Evolutionary conservation across 2,329 filamentous ascomycete genomes (phyloP).

Genomic region (Geosmithia morbida): DNA sequence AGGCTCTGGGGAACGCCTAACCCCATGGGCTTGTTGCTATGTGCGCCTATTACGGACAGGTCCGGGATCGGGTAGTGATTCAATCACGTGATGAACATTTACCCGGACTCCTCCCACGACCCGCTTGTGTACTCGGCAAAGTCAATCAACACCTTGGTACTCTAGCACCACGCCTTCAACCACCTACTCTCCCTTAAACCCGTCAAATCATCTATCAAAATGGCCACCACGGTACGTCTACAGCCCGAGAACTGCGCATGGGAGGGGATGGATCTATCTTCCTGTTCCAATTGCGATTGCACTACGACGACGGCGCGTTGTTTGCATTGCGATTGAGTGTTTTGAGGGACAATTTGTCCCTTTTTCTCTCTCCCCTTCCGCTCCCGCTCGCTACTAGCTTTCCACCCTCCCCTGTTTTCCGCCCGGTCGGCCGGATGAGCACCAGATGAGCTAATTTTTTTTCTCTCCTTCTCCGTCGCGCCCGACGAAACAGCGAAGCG

Average conservation of each 20-base stretch:
- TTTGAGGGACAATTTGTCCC: not conserved
- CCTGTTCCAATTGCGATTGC: not conserved
- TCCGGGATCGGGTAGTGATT: slow-evolving; percentile 1
- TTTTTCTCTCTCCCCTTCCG: not conserved
- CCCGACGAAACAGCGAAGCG: slow-evolving; percentile 61
- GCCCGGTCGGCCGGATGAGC: not conserved
- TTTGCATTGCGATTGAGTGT: not conserved
- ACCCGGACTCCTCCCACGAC: slow-evolving; percentile 6
- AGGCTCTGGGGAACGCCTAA: not conserved
- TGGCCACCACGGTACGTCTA: slow-evolving; percentile 50
- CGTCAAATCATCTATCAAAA: slow-evolving; percentile 39
- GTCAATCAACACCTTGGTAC: slow-evolving; percentile 22
- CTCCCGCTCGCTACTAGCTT: not conserved
- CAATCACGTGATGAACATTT: slow-evolving; percentile 14
- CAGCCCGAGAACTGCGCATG: not conserved
- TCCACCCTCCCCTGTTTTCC: not conserved
- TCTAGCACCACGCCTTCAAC: slow-evolving; percentile 23
- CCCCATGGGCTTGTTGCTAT: not conserved
- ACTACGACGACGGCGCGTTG: not conserved
- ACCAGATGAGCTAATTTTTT: slow-evolving; percentile 46
- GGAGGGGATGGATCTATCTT: not conserved
- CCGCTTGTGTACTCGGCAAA: slow-evolving; percentile 24
- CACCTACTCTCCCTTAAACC: slow-evolving; percentile 29
- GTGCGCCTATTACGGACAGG: not conserved
- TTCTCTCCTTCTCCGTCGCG: slow-evolving; percentile 16